Conservation (phyloP, 192 early-diverging fungal species). For the Coemansia sp. region DNA sequence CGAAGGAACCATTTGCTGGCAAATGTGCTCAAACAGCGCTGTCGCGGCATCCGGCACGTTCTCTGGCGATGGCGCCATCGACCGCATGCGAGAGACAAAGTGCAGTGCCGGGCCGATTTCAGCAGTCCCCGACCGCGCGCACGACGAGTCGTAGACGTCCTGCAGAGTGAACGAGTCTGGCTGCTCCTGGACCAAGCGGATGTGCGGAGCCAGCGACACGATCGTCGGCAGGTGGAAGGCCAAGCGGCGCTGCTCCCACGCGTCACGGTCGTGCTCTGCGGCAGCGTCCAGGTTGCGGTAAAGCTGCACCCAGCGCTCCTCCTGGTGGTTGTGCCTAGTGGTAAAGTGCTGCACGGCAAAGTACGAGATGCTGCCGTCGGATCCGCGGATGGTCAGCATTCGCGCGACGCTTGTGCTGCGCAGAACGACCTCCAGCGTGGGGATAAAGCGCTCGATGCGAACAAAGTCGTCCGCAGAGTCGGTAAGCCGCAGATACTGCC, state of each 20-base stretch:
- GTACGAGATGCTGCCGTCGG: constrained; percentile 83
- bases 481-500: constrained; percentile 86
- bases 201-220: constrained; percentile 86
- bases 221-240: constrained; percentile 86
- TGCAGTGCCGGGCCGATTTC: constrained; percentile 87
- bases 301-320: constrained; percentile 94
- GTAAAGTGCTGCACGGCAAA: constrained; percentile 97
- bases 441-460: constrained; percentile 90
- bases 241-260: constrained; percentile 77
- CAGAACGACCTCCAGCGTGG: constrained; percentile 82
- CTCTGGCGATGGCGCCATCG: constrained; percentile 32
- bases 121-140: constrained; percentile 64
- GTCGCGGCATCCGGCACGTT: constrained; percentile 74
- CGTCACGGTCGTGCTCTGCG: constrained; percentile 63
- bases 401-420: constrained; percentile 72
- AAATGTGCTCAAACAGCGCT: constrained; percentile 86
- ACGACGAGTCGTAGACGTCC: constrained; percentile 91
- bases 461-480: constrained; percentile 88
- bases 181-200: constrained; percentile 92
- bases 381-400: constrained; percentile 81
- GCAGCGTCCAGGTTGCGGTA: constrained; percentile 90
- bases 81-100: constrained; percentile 68
- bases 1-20: constrained; percentile 77
- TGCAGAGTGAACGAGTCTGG: constrained; percentile 84
- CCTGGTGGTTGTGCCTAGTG: constrained; percentile 80